Conservation (phyloP, 176 grass and related monocot genomes). For the Lolium multiflorum region DNA sequence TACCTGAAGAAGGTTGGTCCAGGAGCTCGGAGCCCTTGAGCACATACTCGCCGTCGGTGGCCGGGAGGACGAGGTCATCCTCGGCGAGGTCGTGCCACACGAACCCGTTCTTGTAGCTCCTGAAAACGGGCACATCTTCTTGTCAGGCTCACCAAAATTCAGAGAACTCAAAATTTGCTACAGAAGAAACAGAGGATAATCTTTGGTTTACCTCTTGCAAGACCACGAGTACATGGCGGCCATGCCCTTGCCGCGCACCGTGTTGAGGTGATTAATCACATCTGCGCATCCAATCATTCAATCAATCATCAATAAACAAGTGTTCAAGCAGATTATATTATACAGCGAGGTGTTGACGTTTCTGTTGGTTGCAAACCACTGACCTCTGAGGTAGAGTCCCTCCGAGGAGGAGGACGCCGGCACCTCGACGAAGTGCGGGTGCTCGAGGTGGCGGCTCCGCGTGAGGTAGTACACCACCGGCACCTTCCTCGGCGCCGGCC, state of each 20-base stretch:
- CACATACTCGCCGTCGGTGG: conserved; percentile 86
- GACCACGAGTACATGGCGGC: conserved; percentile 92
- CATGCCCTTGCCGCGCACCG: conserved; percentile 86
- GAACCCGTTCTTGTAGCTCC: conserved; percentile 98
- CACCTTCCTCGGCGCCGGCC: conserved; percentile 56
- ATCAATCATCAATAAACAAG: conserved; percentile 17
- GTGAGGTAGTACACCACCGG: conserved; percentile 96
- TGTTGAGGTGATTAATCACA: conserved; percentile 83
- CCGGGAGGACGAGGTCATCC: conserved; percentile 84
- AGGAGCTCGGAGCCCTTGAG: conserved; percentile 93
- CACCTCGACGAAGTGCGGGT: conserved; percentile 99
- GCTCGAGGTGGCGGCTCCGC: conserved; percentile 95
- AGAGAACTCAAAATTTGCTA: background rate
- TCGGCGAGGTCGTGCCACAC: conserved; percentile 94
- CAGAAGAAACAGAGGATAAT: conserved; percentile 3
- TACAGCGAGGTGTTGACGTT: too few species aligned
- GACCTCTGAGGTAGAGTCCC: conserved; percentile 84
- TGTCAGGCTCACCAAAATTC: background rate
- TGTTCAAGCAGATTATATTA: too few species aligned
- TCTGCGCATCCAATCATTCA: conserved; percentile 48
- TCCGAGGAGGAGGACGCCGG: conserved; percentile 69
- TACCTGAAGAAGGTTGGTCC: conserved; percentile 74
- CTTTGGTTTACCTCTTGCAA: conserved; percentile 77
- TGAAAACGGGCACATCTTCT: conserved; percentile 24
- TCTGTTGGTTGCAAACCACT: background rate